These are phyloP conservation scores for Camellia granthamiana DNA, from an alignment of 148 eudicot genomes.

Conservation along the genomic window DNA sequence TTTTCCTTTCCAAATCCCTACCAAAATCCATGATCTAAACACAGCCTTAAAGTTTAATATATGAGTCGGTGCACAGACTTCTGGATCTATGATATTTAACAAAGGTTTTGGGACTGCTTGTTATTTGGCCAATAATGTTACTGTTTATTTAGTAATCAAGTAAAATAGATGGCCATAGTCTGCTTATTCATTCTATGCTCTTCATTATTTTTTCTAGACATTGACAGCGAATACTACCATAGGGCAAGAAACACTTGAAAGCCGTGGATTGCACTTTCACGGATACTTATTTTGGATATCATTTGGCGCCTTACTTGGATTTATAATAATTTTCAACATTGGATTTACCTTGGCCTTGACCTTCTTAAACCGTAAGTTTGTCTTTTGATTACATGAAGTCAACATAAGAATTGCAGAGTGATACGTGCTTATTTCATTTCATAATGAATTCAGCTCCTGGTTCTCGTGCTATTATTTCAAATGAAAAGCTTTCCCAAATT, in stretches of 20 bases:
- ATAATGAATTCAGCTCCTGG: constrained; percentile 50
- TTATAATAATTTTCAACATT: constrained; percentile 40
- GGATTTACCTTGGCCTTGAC: constrained; percentile 63
- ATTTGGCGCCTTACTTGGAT: constrained; percentile 57
- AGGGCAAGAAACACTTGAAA: constrained; percentile 55
- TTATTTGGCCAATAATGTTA: no score
- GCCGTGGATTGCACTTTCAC: constrained; percentile 54
- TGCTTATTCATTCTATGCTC: neutral
- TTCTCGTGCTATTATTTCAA: constrained; percentile 63
- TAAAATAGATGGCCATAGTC: neutral
- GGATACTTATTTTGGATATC: constrained; percentile 61
- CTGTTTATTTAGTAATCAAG: no score
- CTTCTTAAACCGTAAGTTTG: constrained; percentile 57
- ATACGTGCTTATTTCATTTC: neutral
- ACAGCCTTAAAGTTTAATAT: no score
- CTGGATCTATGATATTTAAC: no score
- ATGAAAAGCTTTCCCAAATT: constrained; percentile 47
- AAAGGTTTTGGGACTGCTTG: no score
- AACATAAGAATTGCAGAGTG: constrained; percentile 2
- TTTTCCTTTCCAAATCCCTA: no score
- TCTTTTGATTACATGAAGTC: neutral
- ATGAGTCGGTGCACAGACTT: no score
- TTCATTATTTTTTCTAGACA: constrained; percentile 26
- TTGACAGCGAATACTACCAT: constrained; percentile 51
- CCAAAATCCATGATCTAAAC: no score